Evolutionary conservation across 331 rosid genomes (phyloP).

Genomic region (Malus hybrid): DNA sequence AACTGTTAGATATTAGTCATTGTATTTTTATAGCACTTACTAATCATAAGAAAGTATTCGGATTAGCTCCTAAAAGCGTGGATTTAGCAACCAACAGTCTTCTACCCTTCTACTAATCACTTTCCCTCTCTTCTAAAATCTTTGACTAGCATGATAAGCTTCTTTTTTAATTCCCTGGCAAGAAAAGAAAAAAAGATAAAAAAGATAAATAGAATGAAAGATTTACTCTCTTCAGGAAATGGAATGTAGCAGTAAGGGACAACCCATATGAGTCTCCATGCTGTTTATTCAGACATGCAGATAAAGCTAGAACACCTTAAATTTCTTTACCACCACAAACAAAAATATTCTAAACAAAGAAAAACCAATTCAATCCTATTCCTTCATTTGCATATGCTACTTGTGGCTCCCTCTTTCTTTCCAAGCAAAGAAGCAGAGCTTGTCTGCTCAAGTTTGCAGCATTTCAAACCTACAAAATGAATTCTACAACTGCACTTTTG

Average conservation of each 20-base stretch:
- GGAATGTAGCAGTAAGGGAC: constrained; percentile 25
- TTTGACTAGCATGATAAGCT: neutral
- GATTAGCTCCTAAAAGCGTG: neutral
- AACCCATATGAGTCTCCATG: constrained; percentile 48
- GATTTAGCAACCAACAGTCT: neutral
- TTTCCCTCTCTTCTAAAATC: neutral
- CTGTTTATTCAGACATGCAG: constrained; percentile 21
- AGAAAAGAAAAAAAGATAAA: neutral
- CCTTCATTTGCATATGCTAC: constrained; percentile 10
- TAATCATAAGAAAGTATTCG: neutral
- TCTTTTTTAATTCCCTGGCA: neutral
- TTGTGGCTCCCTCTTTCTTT: constrained; percentile 6
- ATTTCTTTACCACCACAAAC: constrained; percentile 14
- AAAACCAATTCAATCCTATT: constrained; percentile 1
- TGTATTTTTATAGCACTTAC: neutral
- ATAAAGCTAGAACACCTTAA: neutral
- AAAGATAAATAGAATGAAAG: neutral
- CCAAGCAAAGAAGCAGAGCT: constrained; percentile 31
- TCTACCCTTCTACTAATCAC: no score
- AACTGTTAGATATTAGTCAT: no score
- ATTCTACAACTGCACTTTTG: constrained; percentile 29
- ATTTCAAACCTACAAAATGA: constrained; percentile 31
- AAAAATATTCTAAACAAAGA: constrained; percentile 14
- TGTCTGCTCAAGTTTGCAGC: constrained; percentile 21
- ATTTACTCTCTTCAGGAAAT: neutral